These are phyloP conservation scores for Diplodia intermedia DNA, from an alignment of 2,329 filamentous ascomycete species.

Conservation along the genomic window DNA sequence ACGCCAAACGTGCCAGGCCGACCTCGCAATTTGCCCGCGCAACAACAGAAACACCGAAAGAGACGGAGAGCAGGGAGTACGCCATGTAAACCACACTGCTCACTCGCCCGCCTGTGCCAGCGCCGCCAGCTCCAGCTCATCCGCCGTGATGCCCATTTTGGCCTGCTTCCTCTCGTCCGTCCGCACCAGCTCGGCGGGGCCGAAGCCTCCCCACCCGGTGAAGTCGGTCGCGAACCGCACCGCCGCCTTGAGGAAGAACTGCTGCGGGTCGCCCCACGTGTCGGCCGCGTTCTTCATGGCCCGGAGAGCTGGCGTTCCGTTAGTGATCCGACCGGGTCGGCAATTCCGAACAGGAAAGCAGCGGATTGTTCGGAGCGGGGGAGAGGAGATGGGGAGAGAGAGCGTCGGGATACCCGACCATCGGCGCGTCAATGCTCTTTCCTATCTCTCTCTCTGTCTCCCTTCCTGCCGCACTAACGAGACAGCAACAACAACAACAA, in stretches of 20 bases:
- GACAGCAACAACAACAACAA: too few species aligned
- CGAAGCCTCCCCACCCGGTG: constrained; percentile 67
- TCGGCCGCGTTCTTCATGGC: constrained; percentile 76
- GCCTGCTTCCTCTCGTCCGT: constrained; percentile 13
- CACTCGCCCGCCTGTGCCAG: neutral
- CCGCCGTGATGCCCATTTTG: constrained; percentile 3
- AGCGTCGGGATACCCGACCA: too few species aligned
- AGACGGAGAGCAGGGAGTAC: neutral
- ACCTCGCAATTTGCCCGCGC: too few species aligned
- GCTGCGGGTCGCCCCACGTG: constrained; percentile 75
- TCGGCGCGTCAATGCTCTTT: too few species aligned
- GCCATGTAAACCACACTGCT: neutral
- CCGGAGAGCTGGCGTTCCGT: constrained; percentile 63
- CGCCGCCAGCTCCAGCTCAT: neutral
- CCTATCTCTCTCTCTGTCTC: too few species aligned
- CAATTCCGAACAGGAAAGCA: neutral
- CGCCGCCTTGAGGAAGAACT: constrained; percentile 71
- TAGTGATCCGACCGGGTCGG: neutral
- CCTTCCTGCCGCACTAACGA: too few species aligned
- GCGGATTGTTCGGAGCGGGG: too few species aligned
- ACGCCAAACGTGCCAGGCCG: neutral
- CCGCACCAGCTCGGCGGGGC: constrained; percentile 26
- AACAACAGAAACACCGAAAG: too few species aligned
- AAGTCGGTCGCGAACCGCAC: constrained; percentile 78
- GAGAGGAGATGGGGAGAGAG: too few species aligned